Evolutionary conservation across 2,329 filamentous ascomycete species (phyloP).

Genomic region (Eutypella sp.): DNA sequence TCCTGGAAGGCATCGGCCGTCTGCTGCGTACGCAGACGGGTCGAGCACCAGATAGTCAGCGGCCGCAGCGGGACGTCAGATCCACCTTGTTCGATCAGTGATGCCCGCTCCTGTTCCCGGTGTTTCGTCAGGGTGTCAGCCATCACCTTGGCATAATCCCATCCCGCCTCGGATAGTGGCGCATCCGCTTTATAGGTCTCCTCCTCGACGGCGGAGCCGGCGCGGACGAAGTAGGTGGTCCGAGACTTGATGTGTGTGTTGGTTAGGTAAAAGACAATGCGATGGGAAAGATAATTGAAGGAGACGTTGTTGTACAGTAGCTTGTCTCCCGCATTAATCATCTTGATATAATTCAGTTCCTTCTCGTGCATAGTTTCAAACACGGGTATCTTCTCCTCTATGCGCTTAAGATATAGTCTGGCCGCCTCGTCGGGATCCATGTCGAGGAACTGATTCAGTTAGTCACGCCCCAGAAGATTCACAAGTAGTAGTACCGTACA

Average conservation of each 20-base stretch:
- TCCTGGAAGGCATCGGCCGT: slow-evolving; percentile 78
- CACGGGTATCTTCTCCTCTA: slow-evolving; percentile 86
- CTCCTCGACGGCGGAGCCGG: slow-evolving; percentile 80
- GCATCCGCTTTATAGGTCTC: slow-evolving; percentile 92
- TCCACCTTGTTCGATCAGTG: slow-evolving; percentile 63
- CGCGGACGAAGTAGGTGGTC: slow-evolving; percentile 86
- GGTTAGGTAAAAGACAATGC: slow-evolving; percentile 96
- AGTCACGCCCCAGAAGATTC: slow-evolving; percentile 2
- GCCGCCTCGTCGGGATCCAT: slow-evolving; percentile 93
- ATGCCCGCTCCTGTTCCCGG: slow-evolving; percentile 73
- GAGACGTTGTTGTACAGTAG: slow-evolving; percentile 96
- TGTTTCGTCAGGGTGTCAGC: slow-evolving; percentile 77
- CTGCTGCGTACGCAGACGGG: slow-evolving; percentile 81
- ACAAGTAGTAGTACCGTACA: slow-evolving; percentile 38
- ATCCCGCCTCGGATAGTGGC: slow-evolving; percentile 72
- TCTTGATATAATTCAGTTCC: slow-evolving; percentile 96
- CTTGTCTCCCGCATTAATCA: slow-evolving; percentile 94
- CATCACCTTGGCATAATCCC: slow-evolving; percentile 80
- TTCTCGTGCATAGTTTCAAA: slow-evolving; percentile 96
- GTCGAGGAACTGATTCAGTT: slow-evolving; percentile 62
- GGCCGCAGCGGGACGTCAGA: slow-evolving; percentile 66
- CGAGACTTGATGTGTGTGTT: slow-evolving; percentile 96
- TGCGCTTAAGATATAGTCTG: slow-evolving; percentile 82
- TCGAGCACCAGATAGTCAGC: slow-evolving; percentile 92
- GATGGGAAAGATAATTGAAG: slow-evolving; percentile 93